phyloP scores from a whole-genome alignment of 2,329 filamentous ascomycete species.

The Phoma sp. region DNA sequence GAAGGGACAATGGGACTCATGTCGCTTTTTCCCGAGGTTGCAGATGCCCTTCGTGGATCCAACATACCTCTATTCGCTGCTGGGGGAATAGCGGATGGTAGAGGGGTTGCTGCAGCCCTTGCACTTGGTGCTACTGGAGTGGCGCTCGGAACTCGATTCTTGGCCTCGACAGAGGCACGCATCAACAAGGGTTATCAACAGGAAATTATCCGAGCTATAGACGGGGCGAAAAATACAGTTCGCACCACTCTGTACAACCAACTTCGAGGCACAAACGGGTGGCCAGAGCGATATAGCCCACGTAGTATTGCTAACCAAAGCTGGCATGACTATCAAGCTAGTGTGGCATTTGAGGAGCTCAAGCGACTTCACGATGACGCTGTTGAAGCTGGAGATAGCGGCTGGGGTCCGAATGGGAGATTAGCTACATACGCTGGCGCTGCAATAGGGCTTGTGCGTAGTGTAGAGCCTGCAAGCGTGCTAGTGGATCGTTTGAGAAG shows the following conservation, averaged over 20 bases:
- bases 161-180: slow-evolving; percentile 58
- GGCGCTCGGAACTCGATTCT: slow-evolving; percentile 69
- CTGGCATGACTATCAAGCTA: slow-evolving; percentile 50
- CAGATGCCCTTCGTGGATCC: slow-evolving; percentile 40
- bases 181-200: slow-evolving; percentile 55
- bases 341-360: slow-evolving; percentile 52
- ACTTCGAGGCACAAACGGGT: slow-evolving; percentile 62
- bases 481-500: slow-evolving; percentile 50
- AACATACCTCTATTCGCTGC: slow-evolving; percentile 57
- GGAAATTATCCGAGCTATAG: slow-evolving; percentile 53
- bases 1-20: slow-evolving; percentile 54
- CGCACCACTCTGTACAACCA: slow-evolving; percentile 59
- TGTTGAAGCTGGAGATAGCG: slow-evolving; percentile 57
- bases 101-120: slow-evolving; percentile 63
- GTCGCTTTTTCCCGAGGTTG: slow-evolving; percentile 64
- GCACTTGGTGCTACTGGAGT: slow-evolving; percentile 61
- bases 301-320: slow-evolving; percentile 64
- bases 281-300: slow-evolving; percentile 64
- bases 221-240: slow-evolving; percentile 57
- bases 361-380: slow-evolving; percentile 56
- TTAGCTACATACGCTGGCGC: slow-evolving; percentile 69
- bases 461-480: slow-evolving; percentile 57
- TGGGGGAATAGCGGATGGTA: slow-evolving; percentile 65
- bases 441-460: slow-evolving; percentile 64
- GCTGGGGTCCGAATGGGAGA: slow-evolving; percentile 59